Evolutionary conservation across 78 protist genomes (phyloP).

Genomic region (Dictyostelium firmibasis): DNA sequence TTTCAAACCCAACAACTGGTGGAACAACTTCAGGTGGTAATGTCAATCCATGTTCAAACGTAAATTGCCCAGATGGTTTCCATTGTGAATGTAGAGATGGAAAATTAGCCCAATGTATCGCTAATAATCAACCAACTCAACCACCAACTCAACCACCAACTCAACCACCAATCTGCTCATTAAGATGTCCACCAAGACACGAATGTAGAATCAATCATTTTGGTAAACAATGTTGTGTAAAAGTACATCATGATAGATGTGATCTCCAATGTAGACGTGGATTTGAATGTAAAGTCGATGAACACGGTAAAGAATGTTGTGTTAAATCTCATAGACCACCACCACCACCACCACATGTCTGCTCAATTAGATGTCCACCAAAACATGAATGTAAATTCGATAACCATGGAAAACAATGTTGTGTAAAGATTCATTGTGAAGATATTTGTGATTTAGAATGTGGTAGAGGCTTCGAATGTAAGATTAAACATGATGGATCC

Average conservation of each 20-base stretch:
- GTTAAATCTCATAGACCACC: not conserved
- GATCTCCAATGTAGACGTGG: not conserved
- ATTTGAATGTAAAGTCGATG: not conserved
- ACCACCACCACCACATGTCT: not conserved
- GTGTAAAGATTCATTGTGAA: not conserved
- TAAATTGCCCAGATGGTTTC: slow-evolving; percentile 3
- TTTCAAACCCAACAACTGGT: not conserved
- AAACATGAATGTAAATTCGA: not conserved
- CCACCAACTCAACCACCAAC: not conserved
- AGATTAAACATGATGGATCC: not conserved
- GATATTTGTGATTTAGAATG: not conserved
- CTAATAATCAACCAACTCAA: not conserved
- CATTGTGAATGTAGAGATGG: not conserved
- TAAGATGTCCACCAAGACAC: not conserved
- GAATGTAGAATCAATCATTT: not conserved
- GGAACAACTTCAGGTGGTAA: not conserved
- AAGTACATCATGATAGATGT: not conserved
- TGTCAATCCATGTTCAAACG: not conserved
- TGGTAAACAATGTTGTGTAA: not conserved
- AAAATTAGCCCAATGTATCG: not conserved
- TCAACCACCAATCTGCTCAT: not conserved
- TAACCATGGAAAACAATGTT: not conserved
- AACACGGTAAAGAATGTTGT: not conserved
- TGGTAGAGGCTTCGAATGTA: not conserved
- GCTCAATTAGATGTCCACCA: slow-evolving; percentile 6